phyloP scores from a whole-genome alignment of 1,284 basidiomycete species.

The Heterobasidion occidentale region DNA sequence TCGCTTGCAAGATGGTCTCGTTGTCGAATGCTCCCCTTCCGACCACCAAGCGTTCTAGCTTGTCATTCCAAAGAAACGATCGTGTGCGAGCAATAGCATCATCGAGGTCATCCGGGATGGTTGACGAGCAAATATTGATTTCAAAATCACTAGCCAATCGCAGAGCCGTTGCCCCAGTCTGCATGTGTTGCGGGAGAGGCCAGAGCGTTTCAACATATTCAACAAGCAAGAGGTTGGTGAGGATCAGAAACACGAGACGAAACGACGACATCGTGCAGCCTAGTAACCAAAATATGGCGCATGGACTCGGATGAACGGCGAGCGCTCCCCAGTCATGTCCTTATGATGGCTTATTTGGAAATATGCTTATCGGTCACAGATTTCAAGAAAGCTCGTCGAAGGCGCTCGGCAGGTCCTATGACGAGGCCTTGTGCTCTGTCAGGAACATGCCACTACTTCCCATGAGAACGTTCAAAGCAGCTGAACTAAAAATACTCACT shows the following conservation, averaged over 20 bases:
- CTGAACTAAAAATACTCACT: no score
- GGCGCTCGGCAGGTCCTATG: background rate
- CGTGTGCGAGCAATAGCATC: constrained; percentile 36
- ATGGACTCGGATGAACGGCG: background rate
- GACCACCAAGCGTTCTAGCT: constrained; percentile 38
- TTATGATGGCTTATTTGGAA: background rate
- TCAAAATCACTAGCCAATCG: constrained; percentile 39
- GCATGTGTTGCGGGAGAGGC: constrained; percentile 51
- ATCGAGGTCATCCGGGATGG: constrained; percentile 35
- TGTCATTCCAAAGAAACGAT: constrained; percentile 30
- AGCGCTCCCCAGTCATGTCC: background rate
- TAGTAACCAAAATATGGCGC: no score
- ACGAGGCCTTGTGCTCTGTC: background rate
- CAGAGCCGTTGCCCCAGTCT: constrained; percentile 33
- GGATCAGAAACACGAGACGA: background rate
- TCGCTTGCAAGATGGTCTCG: constrained; percentile 20
- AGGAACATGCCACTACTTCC: no score
- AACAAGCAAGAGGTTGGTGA: background rate
- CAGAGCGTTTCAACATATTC: constrained; percentile 30
- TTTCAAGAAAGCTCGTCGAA: background rate
- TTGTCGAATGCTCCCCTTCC: constrained; percentile 39
- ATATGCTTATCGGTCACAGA: background rate
- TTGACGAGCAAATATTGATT: constrained; percentile 23
- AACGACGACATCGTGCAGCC: background rate
- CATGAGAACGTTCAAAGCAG: no score